Evolutionary conservation across 2,329 filamentous ascomycete species (phyloP), one percentile per base, ranked within the genome.

Genomic region (Acrocalymma vagum): DNA sequence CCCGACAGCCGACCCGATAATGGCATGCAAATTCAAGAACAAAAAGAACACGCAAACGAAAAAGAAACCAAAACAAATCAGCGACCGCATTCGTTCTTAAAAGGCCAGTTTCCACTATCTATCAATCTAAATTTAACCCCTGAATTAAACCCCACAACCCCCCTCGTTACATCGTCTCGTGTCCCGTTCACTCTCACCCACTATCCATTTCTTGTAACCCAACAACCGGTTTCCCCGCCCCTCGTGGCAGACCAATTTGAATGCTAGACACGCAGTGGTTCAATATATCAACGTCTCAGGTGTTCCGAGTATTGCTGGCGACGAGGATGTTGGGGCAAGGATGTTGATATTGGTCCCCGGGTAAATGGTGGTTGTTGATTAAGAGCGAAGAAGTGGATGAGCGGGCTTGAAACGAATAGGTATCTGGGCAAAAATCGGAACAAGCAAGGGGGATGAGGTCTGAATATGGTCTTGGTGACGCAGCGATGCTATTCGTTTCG

Each of bases 171-270:
- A 20, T 26, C 23, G 10, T 27, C 39, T 28, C 14, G n/a, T n/a
- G n/a, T n/a, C n/a, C n/a, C n/a, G n/a, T n/a, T 42, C 29, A 40
- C 29, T 26, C 38, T 41, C 38, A 46, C 44, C 29, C 42, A 42
- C 38, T 28, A n/a, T 22, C 11, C 25, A 58, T 29, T 50, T 50
- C 49, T 32, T n/a, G 37, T 49, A 33, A 33, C 27, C 45, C 39
- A 39, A 49, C 45, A 30, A 33, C 41, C 37, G 34, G 38, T 35
- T 52, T 54, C 52, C 50, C 54, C 50, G 47, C 38, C 43, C 51
- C 54, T 58, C 49, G 51, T 59, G 49, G 49, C 46, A 48, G 27
- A 29, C 16, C 22, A 44, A 48, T 45, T 34, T 51, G 18, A 18
- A 36, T 13, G 25, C 20, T n/a, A n/a, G n/a, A n/a, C n/a, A n/a